Base-by-base conservation (phyloP, 169 alveolate genomes). In the Eimeria acervulina region DNA sequence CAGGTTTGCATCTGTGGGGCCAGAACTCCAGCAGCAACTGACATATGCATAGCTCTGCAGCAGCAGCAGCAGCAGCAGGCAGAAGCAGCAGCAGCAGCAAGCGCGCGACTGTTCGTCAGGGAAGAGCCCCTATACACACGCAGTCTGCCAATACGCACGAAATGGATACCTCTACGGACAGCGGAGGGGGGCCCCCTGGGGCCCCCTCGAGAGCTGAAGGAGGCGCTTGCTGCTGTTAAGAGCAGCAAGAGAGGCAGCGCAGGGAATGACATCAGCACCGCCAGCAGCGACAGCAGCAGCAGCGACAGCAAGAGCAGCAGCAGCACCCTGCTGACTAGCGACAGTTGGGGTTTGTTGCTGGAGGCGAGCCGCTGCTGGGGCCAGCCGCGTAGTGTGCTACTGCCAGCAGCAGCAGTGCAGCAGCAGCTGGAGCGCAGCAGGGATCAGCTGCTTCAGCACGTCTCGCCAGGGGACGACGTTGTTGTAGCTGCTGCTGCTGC, bases 331-430 rank as follows among this genome's bases (percentile, higher is more conserved):
- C 38, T 33, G 28, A 59, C 52, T 5, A 59, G 59, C 21, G 68
- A 12, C 36, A 15, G 55, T 31, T 84, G 66, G 70, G 21, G 80
- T 44, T 55, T 84, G 80, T 40, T 84, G 80, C 61, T 59, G 42
- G 93, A 84, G 59, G 93, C 93, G 61, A 84, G 93, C 93, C 61
- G 93, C 93, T 84, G 93, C 80, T 84, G 93, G 93, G 93, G 93
- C 26, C 51, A 23, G 76, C 93, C 93, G 13, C 42, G 93, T 33
- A 59, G 33, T n/a, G 93, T 59, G 52, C 10, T 84, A 4, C 59
- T 84, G 61, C 12, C 93, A 6, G 93, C 93, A 55, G 74, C 78
- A 55, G 76, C 93, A 59, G 55, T 59, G 51, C 33, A 59, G 55
- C 93, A 84, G 93, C 93, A 84, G 93, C 80, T 84, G 80, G 80